Conservation (phyloP, 257 asterid genomes). For the Solanum clarkiae region DNA sequence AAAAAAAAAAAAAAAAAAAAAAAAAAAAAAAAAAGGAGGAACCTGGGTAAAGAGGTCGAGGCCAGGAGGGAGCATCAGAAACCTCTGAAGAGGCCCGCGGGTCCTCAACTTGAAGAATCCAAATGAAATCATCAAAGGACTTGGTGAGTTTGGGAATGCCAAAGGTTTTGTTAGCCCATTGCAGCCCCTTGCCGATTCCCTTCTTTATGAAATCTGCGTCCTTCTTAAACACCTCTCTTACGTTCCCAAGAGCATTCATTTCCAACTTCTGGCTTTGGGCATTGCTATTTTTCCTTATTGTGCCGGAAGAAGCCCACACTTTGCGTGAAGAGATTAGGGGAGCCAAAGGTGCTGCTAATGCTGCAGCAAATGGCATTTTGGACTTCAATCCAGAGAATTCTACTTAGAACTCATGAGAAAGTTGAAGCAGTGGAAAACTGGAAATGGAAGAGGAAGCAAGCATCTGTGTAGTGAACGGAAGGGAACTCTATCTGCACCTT, state of each 20-base stretch:
- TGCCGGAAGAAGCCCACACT: neutral
- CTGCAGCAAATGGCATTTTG: neutral
- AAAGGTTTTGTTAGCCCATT: constrained; percentile 60
- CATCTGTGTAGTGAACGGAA: neutral
- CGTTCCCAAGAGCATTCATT: constrained; percentile 34
- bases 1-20: no score
- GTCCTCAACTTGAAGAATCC: constrained; percentile 75
- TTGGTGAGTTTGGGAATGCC: constrained; percentile 45
- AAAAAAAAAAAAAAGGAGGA: neutral
- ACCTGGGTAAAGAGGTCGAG: constrained; percentile 84
- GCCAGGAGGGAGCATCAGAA: constrained; percentile 42
- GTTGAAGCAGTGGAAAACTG: neutral
- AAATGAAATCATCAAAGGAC: constrained; percentile 56
- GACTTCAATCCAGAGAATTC: neutral
- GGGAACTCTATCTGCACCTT: neutral
- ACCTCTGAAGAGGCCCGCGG: constrained; percentile 14
- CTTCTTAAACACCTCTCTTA: constrained; percentile 47
- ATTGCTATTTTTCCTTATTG: constrained; percentile 12
- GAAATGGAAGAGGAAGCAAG: neutral
- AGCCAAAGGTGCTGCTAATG: neutral
- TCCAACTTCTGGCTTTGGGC: constrained; percentile 20
- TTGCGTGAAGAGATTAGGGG: neutral
- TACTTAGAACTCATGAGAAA: neutral
- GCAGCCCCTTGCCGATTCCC: constrained; percentile 48
- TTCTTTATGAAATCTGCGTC: constrained; percentile 39